These are phyloP conservation scores for Rhododendron molle DNA, from an alignment of 148 eudicot genomes.

Conservation along the genomic window DNA sequence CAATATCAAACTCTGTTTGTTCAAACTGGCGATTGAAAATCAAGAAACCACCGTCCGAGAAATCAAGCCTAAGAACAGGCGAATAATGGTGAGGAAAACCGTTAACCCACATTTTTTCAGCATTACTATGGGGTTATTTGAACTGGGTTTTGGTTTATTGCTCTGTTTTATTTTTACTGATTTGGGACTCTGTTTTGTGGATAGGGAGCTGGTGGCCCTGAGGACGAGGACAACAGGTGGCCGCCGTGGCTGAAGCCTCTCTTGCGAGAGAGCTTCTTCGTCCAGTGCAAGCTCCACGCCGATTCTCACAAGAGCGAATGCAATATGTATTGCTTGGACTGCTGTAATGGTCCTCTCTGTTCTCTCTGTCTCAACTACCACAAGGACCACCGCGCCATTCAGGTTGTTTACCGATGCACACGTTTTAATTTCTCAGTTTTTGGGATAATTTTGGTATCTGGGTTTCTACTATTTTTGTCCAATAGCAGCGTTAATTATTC, in stretches of 20 bases:
- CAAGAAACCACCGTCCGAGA: slow-evolving; percentile 55
- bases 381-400: slow-evolving; percentile 65
- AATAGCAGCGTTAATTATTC: too few species aligned
- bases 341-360: slow-evolving; percentile 70
- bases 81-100: slow-evolving; percentile 52
- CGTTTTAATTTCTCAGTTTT: background rate
- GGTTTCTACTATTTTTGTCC: background rate
- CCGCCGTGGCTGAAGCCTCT: slow-evolving; percentile 76
- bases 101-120: background rate
- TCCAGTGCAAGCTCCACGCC: slow-evolving; percentile 60
- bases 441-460: background rate
- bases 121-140: background rate
- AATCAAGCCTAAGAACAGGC: slow-evolving; percentile 68
- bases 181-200: background rate
- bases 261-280: slow-evolving; percentile 53
- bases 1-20: slow-evolving; percentile 7
- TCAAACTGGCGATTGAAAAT: slow-evolving; percentile 76
- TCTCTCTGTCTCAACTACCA: slow-evolving; percentile 64
- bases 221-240: slow-evolving; percentile 65
- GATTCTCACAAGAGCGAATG: slow-evolving; percentile 81
- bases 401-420: slow-evolving; percentile 35
- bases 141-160: background rate
- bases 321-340: slow-evolving; percentile 87
- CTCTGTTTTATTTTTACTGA: background rate
- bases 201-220: slow-evolving; percentile 61